phyloP scores from a whole-genome alignment of 2,329 filamentous ascomycete species.

The Fusarium protoensiforme region DNA sequence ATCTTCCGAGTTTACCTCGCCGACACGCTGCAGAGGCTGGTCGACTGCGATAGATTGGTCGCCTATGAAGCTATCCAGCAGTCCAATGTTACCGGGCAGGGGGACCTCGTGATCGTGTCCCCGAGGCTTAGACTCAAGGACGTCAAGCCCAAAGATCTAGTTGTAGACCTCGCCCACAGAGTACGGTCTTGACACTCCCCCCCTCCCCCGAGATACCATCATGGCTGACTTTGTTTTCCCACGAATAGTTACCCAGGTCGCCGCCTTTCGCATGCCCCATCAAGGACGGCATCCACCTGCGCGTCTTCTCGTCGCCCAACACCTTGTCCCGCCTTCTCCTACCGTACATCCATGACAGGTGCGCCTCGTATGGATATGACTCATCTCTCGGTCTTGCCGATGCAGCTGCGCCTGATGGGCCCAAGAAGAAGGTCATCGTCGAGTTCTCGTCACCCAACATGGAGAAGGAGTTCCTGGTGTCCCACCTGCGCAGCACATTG shows the following conservation, averaged over 20 bases:
- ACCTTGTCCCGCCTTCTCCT: slow-evolving; percentile 35
- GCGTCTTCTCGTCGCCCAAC: slow-evolving; percentile 35
- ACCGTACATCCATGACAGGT: slow-evolving; percentile 37
- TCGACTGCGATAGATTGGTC: slow-evolving; percentile 29
- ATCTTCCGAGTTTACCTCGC: slow-evolving; percentile 41
- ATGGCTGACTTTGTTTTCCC: too few relatives aligned
- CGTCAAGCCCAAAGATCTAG: slow-evolving; percentile 27
- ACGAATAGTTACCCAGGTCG: slow-evolving; percentile 33
- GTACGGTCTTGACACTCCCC: too few relatives aligned
- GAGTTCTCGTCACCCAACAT: slow-evolving; percentile 83
- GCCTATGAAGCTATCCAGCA: slow-evolving; percentile 44
- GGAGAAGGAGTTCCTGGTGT: slow-evolving; percentile 76
- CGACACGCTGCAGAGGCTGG: slow-evolving; percentile 34
- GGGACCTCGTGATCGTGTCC: slow-evolving; percentile 41
- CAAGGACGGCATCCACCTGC: slow-evolving; percentile 39
- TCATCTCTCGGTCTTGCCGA: slow-evolving; percentile 27
- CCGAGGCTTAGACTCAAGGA: slow-evolving; percentile 36
- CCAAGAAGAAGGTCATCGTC: slow-evolving; percentile 62
- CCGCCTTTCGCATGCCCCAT: slow-evolving; percentile 39
- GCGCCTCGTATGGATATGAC: slow-evolving; percentile 35
- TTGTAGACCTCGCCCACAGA: slow-evolving; percentile 30
- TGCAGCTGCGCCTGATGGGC: background rate
- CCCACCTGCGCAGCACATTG: slow-evolving; percentile 76
- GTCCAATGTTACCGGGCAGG: slow-evolving; percentile 39
- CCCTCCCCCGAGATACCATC: too few relatives aligned